Evolutionary conservation across 1,139 yeast species (phyloP).

Genomic region (Diutina sp.): DNA sequence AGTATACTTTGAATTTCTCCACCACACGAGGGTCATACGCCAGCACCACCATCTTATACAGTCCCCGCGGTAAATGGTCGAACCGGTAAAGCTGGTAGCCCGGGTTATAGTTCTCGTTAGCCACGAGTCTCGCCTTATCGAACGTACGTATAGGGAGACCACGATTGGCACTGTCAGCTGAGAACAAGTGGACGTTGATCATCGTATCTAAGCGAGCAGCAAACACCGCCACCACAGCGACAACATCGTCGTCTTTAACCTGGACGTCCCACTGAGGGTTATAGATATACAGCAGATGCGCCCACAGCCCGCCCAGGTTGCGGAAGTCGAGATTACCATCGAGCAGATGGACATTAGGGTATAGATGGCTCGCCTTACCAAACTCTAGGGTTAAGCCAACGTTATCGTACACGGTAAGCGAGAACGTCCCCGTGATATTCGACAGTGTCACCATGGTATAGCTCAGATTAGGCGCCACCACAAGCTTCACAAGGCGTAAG

Average conservation of each 20-base stretch:
- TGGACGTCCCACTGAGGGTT: conserved; percentile 51
- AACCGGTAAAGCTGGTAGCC: conserved; percentile 12
- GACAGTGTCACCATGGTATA: neutral
- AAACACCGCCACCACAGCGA: conserved; percentile 12
- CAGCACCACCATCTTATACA: conserved; percentile 22
- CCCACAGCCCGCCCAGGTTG: conserved; percentile 46
- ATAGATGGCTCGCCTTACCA: conserved; percentile 13
- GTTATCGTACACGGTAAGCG: neutral
- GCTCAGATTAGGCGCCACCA: neutral
- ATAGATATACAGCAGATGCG: conserved; percentile 30
- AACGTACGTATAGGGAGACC: conserved; percentile 14
- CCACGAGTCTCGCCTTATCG: conserved; percentile 16
- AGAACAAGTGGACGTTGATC: conserved; percentile 32
- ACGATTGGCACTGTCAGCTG: conserved; percentile 10
- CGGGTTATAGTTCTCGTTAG: conserved; percentile 15
- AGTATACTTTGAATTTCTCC: conserved; percentile 4
- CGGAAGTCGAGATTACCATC: conserved; percentile 35
- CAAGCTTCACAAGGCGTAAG: conserved; percentile 8
- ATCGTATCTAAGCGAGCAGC: conserved; percentile 9
- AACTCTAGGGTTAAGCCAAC: conserved; percentile 9
- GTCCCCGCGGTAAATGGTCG: conserved; percentile 19
- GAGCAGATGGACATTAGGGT: conserved; percentile 10
- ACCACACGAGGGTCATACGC: conserved; percentile 11
- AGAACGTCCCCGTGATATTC: neutral
- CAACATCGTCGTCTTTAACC: conserved; percentile 9